Base-by-base conservation (phyloP, 108 stramenopile species). In the Pseudonitzschia pungens region DNA sequence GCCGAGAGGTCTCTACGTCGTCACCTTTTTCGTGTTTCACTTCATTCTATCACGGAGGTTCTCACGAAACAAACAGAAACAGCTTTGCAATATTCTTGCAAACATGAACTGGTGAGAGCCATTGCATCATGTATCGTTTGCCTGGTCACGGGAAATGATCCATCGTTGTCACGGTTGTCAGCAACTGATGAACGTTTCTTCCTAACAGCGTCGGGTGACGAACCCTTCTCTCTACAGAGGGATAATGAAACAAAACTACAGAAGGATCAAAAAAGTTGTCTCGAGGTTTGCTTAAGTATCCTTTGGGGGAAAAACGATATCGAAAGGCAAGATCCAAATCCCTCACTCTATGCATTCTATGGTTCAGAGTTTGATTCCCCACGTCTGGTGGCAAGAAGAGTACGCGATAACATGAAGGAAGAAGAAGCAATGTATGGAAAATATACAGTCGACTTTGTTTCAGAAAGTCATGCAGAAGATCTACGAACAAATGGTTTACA, bases 381-480 rank as follows among this genome's bases (percentile, higher is more conserved):
- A 40, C 24, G 3, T 27, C 7, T 48, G 43, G 45, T 67, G 9
- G 43, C 66, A 22, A 48, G 22, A 29, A 67, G 27, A 67, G 9
- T 50, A 21, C 66, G 66, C 28, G 6, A 28, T 26, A 11, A 18
- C 26, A 0, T 67, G 22, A 44, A 50, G 24, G 45, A 50, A 48
- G 15, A 48, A 67, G 18, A n/a, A 48, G 8, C 15, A 20, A 18
- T 0, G 29, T 48, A 3, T 4, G 21, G 24, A 18, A 65, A 40
- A 7, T 9, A 36, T 4, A 60, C 41, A 26, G 22, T 33, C 20
- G 71, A 71, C 55, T 71, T 71, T 26, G 20, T 71, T 60, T 56
- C 71, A 12, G 58, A 71, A 6, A 7, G 10, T 21, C 56, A 71
- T 36, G 60, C 71, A 71, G 71, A 71, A 57, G 58, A 71, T 6